Base-by-base conservation (phyloP, 495 filamentous ascomycete species). In the Penicillium bovifimosum region DNA sequence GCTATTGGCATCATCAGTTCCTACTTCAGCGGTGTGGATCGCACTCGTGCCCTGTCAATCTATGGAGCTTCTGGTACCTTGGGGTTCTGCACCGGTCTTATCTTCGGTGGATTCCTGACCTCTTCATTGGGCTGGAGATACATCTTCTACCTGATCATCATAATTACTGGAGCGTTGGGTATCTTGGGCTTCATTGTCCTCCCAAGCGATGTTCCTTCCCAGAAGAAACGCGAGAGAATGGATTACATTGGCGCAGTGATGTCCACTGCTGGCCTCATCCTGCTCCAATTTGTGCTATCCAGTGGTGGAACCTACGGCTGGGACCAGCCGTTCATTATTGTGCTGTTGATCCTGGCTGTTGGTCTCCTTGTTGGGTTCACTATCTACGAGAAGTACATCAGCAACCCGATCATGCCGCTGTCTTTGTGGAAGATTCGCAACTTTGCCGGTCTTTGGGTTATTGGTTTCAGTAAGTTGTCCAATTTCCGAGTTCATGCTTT, bases 291-390 rank as follows among this genome's bases (percentile, higher is more conserved):
- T 27, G 68, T 71, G 4, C 62, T 71, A 0, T 71, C 68, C 6
- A 63, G 68, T 40, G 68, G 68, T 1, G 65, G 68, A 40, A 47
- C 52, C 5, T 71, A 72, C n/a, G 77, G 77, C 24, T 80, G 79
- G 77, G 52, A 54, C 6, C 61, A 52, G 5, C 70, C 76, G 0
- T 79, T 80, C 48, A 67, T 76, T 45, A 71, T 75, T 41, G 67
- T 64, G 6, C 66, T 79, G 0, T 53, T 80, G 16, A 59, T 77
- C 35, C 28, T 74, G 2, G 67, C 75, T 2, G 47, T 77, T 31
- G 51, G 58, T 8, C 60, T 74, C 17, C 66, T 80, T 18, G 60
- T 58, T 17, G 68, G 53, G 6, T 80, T 80, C 46, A 53, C 56
- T 6, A 8, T 72, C 18, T 41, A 61, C 18, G 61, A 71, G 50